Conservation (phyloP, 2,329 filamentous ascomycete species). For the Colletotrichum sp. region DNA sequence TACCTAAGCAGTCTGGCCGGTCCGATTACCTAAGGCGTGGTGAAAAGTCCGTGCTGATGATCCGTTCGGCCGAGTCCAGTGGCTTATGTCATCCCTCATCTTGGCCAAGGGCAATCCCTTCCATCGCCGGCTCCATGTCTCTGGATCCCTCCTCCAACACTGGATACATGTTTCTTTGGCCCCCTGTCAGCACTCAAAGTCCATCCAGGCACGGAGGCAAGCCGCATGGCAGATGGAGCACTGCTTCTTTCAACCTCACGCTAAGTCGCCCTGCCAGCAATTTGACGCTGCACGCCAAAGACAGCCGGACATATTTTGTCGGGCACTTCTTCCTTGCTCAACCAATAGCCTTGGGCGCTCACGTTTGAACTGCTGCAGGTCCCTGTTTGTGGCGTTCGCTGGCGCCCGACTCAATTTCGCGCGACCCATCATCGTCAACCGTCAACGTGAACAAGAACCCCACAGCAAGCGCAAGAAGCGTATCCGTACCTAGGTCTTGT, state of each 20-base stretch:
- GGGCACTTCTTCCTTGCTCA: not conserved
- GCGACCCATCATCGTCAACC: not conserved
- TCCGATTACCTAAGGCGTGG: not conserved
- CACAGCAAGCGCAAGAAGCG: not conserved
- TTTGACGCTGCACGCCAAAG: not conserved
- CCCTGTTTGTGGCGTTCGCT: not conserved
- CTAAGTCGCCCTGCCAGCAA: not conserved
- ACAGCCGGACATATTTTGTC: not conserved
- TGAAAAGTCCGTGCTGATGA: not conserved
- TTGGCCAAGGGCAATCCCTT: not conserved
- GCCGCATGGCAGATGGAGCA: not conserved
- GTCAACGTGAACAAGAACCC: not conserved
- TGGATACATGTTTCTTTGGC: not conserved
- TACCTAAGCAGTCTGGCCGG: not conserved
- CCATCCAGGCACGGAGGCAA: not conserved
- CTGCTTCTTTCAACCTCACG: not conserved
- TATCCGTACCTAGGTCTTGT: not conserved
- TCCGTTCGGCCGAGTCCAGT: not conserved
- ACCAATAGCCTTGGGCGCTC: not conserved
- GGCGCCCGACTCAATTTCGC: not conserved
- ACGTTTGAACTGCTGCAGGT: not conserved
- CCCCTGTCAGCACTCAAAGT: not conserved
- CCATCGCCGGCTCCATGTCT: not conserved
- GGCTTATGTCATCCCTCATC: not conserved
- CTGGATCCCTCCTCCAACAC: not conserved